Evolutionary conservation across 1,139 yeast genomes (phyloP).

Genomic region (Pichia sp.): DNA sequence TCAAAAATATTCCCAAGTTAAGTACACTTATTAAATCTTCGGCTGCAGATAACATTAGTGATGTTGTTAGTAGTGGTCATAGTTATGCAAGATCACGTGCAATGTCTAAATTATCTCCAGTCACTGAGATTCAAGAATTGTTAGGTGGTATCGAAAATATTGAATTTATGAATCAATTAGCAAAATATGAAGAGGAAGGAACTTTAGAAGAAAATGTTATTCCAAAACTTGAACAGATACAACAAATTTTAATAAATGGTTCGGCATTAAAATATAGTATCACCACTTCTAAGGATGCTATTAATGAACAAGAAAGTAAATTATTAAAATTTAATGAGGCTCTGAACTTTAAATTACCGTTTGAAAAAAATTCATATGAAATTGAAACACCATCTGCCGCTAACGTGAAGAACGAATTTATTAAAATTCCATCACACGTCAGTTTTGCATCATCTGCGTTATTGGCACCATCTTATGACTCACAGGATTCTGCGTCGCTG

Average conservation of each 20-base stretch:
- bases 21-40: slow-evolving; percentile 65
- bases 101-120: slow-evolving; percentile 54
- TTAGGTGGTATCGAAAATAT: slow-evolving; percentile 74
- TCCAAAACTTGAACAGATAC: slow-evolving; percentile 57
- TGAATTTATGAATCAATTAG: slow-evolving; percentile 58
- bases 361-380: slow-evolving; percentile 16
- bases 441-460: slow-evolving; percentile 72
- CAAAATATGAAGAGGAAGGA: slow-evolving; percentile 51
- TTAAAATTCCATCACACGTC: slow-evolving; percentile 83
- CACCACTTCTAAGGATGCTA: slow-evolving; percentile 48
- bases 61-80: slow-evolving; percentile 85
- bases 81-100: slow-evolving; percentile 70
- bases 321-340: slow-evolving; percentile 34
- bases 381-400: not conserved
- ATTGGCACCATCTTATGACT: slow-evolving; percentile 60
- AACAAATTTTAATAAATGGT: slow-evolving; percentile 37
- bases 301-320: slow-evolving; percentile 38
- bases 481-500: slow-evolving; percentile 76
- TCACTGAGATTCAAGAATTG: slow-evolving; percentile 55
- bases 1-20: slow-evolving; percentile 64
- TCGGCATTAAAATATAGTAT: slow-evolving; percentile 47
- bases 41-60: slow-evolving; percentile 73
- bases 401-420: slow-evolving; percentile 33
- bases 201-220: slow-evolving; percentile 48
- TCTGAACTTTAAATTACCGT: slow-evolving; percentile 13